A percentile compares a stretch with the other conserved stretches of the same genome.
Conservation (phyloP, 441 rosid species). For the Populus hybrid region DNA sequence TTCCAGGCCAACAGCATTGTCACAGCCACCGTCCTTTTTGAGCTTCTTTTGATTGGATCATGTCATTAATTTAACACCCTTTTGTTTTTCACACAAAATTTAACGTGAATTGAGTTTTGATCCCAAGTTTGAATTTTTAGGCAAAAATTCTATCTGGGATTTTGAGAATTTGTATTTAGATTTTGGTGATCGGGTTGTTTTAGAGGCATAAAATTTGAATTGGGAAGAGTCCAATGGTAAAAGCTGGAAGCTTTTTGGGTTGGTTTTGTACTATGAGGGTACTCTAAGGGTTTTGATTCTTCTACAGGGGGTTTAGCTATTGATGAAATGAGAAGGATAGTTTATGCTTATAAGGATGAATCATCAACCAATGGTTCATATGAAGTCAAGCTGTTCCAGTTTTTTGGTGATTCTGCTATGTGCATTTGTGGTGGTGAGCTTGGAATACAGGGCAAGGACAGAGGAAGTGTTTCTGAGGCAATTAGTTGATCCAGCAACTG, state of each 20-base stretch:
- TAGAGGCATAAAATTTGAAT: constrained; percentile 8
- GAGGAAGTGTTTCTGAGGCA: constrained; percentile 42
- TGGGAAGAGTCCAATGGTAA: constrained; percentile 14
- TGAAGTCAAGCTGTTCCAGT: constrained; percentile 30
- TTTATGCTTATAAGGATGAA: constrained; percentile 32
- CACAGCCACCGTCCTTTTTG: constrained; percentile 22
- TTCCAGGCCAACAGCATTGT: constrained; percentile 24
- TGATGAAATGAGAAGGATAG: constrained; percentile 55
- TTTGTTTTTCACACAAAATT: constrained; percentile 7
- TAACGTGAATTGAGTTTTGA: constrained; percentile 16
- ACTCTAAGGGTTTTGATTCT: constrained; percentile 27
- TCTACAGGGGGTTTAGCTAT: constrained; percentile 28
- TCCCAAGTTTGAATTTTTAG: constrained; percentile 32
- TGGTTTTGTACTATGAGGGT: constrained; percentile 13
- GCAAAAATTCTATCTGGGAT: background rate
- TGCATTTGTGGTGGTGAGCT: constrained; percentile 41
- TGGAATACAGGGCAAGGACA: constrained; percentile 28
- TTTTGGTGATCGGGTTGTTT: constrained; percentile 12
- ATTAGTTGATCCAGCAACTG: constrained; percentile 44
- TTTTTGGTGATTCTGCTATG: constrained; percentile 54
- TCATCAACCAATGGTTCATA: constrained; percentile 46
- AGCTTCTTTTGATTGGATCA: constrained; percentile 44
- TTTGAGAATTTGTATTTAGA: constrained; percentile 7
- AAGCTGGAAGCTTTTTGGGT: constrained; percentile 18
- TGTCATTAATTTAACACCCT: constrained; percentile 31